Evolutionary conservation across 257 asterid genomes (phyloP), one percentile per base, ranked within the genome.

Genomic region (Nicotiana noctiflora): DNA sequence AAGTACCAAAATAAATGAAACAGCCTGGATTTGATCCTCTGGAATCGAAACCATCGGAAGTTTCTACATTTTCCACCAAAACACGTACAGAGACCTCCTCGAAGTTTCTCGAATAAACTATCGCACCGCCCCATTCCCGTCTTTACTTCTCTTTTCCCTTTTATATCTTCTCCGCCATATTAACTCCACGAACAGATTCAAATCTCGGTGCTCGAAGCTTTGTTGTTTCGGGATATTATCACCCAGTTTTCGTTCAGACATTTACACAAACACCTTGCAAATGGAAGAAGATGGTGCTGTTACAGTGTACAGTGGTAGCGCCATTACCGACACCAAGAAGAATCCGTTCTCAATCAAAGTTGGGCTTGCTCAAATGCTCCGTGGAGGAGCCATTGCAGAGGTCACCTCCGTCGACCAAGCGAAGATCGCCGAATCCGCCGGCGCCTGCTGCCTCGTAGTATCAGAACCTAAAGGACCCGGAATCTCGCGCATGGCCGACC

Each of bases 401-500:
- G 97, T 94, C 83, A 68, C 83, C 53, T 82, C 49, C 37, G 84
- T 88, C n/a, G 89, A 90, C 65, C 97, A 94, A 81, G 97, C 98
- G 3, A 91, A 88, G 84, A 94, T 85, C 85, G 97, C 97, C 1
- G 98, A 94, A 76, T 89, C 93, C 10, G 94, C 97, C 74, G 98
- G 98, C 62, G 97, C 95, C 9, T 89, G 95, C 77, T 91, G 97
- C 80, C 86, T 92, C 1, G 61, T 88, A 79, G 94, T 91, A 62
- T 77, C 94, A 37, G 95, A 91, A 34, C 89, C 91, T 37, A 76
- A 23, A 21, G 75, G 76, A n/a, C 49, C 82, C 32, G 92, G 95
- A n/a, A 87, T 94, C 8, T 84, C 92, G 4, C 97, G 98, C 37
- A 92, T 94, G 98, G 86, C 97, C 12, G 97, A 94, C 83, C 98